These are phyloP conservation scores for Termitomyces sp. DNA, from an alignment of 768 basidiomycete genomes.

Conservation along the genomic window DNA sequence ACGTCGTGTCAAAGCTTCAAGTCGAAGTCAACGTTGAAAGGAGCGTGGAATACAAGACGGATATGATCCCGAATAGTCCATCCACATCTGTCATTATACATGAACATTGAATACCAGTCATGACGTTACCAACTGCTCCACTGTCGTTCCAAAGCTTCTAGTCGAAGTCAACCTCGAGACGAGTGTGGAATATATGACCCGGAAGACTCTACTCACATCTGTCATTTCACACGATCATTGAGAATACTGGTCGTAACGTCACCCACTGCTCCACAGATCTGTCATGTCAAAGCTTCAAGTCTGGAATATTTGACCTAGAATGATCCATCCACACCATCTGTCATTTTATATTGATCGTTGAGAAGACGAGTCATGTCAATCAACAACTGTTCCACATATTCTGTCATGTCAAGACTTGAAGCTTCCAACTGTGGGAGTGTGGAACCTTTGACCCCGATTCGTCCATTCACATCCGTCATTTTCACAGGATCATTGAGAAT, in stretches of 20 bases:
- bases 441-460: too few species aligned
- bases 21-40: slow-evolving; percentile 12
- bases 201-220: neutral
- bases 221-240: neutral
- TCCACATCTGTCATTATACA: neutral
- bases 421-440: too few species aligned
- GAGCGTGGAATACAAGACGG: slow-evolving; percentile 11
- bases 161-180: slow-evolving; percentile 12
- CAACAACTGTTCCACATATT: too few species aligned
- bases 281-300: neutral
- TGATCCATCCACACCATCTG: too few species aligned
- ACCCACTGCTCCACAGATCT: neutral
- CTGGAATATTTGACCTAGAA: too few species aligned
- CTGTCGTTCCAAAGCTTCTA: neutral
- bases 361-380: too few species aligned
- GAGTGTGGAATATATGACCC: slow-evolving; percentile 8
- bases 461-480: too few species aligned
- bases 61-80: neutral
- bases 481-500: too few species aligned
- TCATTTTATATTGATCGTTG: too few species aligned
- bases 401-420: too few species aligned
- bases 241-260: neutral
- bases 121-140: neutral
- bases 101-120: neutral
- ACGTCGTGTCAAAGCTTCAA: neutral